Evolutionary conservation across 345 rosid species (phyloP), one percentile per base, ranked within the genome.

Genomic region (Gossypium anomalum): DNA sequence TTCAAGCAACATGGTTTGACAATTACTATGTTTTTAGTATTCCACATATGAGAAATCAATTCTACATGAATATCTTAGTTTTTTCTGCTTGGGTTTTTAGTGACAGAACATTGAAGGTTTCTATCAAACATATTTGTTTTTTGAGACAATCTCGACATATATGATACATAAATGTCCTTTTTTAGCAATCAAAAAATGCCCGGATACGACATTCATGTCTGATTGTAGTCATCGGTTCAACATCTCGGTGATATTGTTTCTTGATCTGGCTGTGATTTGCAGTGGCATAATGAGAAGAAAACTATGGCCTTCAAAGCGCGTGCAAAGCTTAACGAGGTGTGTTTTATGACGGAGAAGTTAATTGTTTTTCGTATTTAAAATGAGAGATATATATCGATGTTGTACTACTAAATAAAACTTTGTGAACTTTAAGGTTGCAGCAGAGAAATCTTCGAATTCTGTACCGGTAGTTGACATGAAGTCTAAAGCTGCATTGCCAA

Each of bases 251-350:
- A 27, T 69, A 9, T 67, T 69, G 67, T 78, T 55, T 27, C 12
- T 19, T 27, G 19, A 22, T 27, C 5, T 60, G 53, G 27, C 76
- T 75, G 2, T 22, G 19, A 20, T 65, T 27, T 80, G 72, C 89
- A 91, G 91, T 58, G 78, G 78, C 49, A 76, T 16, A 76, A 78
- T 41, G 76, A 82, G 86, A 83, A 80, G 74, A 89, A 83, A 63
- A 80, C 85, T 75, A 56, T 81, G 75, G 23, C 55, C 14, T 74
- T 75, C 70, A 87, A 73, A 77, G 72, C 80, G 65, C 81, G 83
- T 66, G 89, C 94, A 1, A 83, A 84, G 73, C 79, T 85, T 76
- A 86, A 84, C 78, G 89, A 92, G 86, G 97, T 94, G 70, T 53
- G 86, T 67, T 34, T 84, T 41, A 23, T 57, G 16, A 11, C 22